Conservation (phyloP, 1,284 basidiomycete genomes). For the Puccinia brachypodii region DNA sequence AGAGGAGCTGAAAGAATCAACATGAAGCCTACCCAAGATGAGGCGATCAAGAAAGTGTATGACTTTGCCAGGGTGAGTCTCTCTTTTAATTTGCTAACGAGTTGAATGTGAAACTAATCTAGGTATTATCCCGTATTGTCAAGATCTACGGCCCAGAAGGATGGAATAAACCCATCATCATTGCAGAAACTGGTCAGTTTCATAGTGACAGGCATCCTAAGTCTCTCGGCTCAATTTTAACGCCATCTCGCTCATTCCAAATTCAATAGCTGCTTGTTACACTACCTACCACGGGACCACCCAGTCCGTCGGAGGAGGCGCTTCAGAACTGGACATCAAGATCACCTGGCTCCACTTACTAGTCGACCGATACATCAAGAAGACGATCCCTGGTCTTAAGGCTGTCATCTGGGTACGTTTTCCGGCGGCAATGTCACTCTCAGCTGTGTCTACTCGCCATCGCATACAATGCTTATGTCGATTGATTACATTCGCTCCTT, state of each 20-base stretch:
- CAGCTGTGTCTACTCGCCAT: neutral
- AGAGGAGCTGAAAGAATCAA: neutral
- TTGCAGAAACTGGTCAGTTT: conserved; percentile 32
- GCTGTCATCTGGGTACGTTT: conserved; percentile 38
- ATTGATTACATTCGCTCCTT: neutral
- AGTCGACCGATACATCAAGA: conserved; percentile 38
- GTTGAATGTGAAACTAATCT: neutral
- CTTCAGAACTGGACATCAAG: conserved; percentile 25
- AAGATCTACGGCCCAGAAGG: conserved; percentile 30
- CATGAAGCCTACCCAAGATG: neutral
- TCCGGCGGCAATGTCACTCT: neutral
- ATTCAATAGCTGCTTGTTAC: conserved; percentile 22
- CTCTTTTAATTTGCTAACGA: neutral
- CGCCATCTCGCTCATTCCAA: neutral
- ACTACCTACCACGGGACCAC: conserved; percentile 3
- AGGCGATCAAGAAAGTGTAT: conserved; percentile 12
- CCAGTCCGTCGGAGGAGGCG: conserved; percentile 14
- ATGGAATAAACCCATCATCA: conserved; percentile 14
- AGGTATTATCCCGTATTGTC: neutral
- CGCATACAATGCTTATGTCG: neutral
- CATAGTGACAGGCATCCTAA: neutral
- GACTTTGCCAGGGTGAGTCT: conserved; percentile 20
- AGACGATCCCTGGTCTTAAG: conserved; percentile 4
- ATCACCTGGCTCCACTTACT: conserved; percentile 34
- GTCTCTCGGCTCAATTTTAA: neutral